Evolutionary conservation across 108 stramenopile genomes (phyloP), one percentile per base, ranked within the genome.

Genomic region (Nitzschia sp.): DNA sequence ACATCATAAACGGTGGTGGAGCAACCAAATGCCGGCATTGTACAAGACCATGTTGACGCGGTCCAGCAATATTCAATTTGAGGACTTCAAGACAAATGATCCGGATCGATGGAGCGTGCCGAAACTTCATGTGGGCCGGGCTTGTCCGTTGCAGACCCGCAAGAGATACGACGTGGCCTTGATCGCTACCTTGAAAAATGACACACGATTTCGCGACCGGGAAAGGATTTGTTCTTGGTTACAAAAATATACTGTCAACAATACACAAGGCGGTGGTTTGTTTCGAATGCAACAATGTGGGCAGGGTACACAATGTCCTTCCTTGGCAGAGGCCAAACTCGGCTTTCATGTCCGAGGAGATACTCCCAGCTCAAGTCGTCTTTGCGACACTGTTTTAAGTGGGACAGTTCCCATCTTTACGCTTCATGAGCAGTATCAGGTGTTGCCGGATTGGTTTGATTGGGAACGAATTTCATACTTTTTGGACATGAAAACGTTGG

Each of bases 401-500:
- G 74, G 68, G 1, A 69, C 74, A 1, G 74, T 75, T 26, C 74
- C 74, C 11, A 67, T 75, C 13, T 75, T 75, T 38, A 75, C 74
- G 13, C 19, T 26, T 11, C 45, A 47, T 8, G 17, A 73, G 50
- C 72, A 66, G 27, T 73, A 73, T 45, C 22, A 58, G 3, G 45
- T 41, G 0, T 23, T 60, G 19, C 53, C 67, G 0, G 41, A 60
- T 32, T 75, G 41, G 31, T 61, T 68, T 27, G 74, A 75, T 41
- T 75, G 67, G 67, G 47, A 53, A 22, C 1, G n/a, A 16, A 30
- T 75, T 22, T 75, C 74, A 6, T 69, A 61, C 53, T 75, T 69
- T 55, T 21, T 58, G 22, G 54, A 68, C 30, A 56, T 62, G 32
- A 29, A 31, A 28, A 57, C 36, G 30, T 2, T 27, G 13, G 17